Evolutionary conservation across 495 filamentous ascomycete species (phyloP).

Genomic region (Aspergillus sparsus): DNA sequence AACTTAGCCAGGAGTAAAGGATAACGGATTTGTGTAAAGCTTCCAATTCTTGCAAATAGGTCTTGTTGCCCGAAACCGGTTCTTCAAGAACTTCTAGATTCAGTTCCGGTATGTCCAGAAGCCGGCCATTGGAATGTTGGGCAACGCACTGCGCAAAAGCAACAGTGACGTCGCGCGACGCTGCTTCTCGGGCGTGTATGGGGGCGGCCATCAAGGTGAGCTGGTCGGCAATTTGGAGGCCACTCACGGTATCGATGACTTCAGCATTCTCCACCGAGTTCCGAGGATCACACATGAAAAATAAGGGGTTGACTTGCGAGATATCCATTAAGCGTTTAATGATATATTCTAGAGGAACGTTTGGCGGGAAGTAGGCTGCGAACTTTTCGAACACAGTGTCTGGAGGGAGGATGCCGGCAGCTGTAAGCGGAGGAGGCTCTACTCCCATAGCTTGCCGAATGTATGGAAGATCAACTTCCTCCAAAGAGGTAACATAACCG

Average conservation of each 20-base stretch:
- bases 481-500: slow-evolving; percentile 81
- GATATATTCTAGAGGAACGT: slow-evolving; percentile 75
- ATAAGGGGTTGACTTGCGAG: slow-evolving; percentile 58
- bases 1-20: slow-evolving; percentile 84
- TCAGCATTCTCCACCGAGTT: slow-evolving; percentile 66
- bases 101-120: slow-evolving; percentile 64
- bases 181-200: slow-evolving; percentile 30
- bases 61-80: slow-evolving; percentile 40
- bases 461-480: slow-evolving; percentile 63
- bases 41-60: slow-evolving; percentile 68
- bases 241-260: slow-evolving; percentile 62
- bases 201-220: slow-evolving; percentile 76
- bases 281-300: slow-evolving; percentile 67
- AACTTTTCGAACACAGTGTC: slow-evolving; percentile 66
- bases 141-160: slow-evolving; percentile 70
- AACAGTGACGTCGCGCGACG: slow-evolving; percentile 42
- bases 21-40: slow-evolving; percentile 77
- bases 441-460: slow-evolving; percentile 62
- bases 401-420: slow-evolving; percentile 76
- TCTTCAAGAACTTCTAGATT: slow-evolving; percentile 68
- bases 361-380: slow-evolving; percentile 71
- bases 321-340: slow-evolving; percentile 70
- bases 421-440: slow-evolving; percentile 64
- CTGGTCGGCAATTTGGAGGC: slow-evolving; percentile 68
- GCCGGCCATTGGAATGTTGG: slow-evolving; percentile 58